Percentiles rank a stretch among this genome's conserved stretches.
phyloP scores from a whole-genome alignment of 441 rosid species.

The Eruca vesicaria region DNA sequence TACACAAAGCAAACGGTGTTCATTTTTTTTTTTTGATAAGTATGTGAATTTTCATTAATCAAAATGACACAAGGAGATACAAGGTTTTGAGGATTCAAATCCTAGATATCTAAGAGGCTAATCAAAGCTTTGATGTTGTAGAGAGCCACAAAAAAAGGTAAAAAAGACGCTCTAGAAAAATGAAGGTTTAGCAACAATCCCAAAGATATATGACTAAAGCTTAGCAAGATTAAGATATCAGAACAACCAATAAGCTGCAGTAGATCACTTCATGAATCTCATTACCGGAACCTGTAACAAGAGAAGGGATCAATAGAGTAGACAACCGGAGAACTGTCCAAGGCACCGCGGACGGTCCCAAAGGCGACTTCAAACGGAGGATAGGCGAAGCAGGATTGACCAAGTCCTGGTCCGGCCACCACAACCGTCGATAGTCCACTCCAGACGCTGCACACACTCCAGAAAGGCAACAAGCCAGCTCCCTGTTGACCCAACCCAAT shows the following conservation, averaged over 20 bases:
- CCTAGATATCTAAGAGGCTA: not conserved
- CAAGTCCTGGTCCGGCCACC: not conserved
- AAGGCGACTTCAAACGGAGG: not conserved
- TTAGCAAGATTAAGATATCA: too few relatives aligned
- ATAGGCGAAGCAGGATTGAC: not conserved
- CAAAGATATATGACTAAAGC: too few relatives aligned
- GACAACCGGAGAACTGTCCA: not conserved
- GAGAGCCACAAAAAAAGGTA: too few relatives aligned
- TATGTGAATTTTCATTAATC: not conserved
- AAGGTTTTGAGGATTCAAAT: not conserved
- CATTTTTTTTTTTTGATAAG: not conserved
- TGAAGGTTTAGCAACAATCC: too few relatives aligned
- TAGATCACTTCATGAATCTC: not conserved
- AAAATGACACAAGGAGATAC: not conserved
- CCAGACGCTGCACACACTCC: not conserved
- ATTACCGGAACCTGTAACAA: not conserved
- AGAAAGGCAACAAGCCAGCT: not conserved
- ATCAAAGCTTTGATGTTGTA: not conserved
- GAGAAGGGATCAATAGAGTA: too few relatives aligned
- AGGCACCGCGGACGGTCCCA: not conserved
- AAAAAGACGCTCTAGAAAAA: too few relatives aligned
- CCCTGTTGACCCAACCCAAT: not conserved
- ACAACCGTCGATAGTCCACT: not conserved
- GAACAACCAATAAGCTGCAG: not conserved
- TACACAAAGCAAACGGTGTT: too few relatives aligned